These are phyloP conservation scores for Pisolithus albus DNA, from an alignment of 768 basidiomycete species.

Conservation along the genomic window DNA sequence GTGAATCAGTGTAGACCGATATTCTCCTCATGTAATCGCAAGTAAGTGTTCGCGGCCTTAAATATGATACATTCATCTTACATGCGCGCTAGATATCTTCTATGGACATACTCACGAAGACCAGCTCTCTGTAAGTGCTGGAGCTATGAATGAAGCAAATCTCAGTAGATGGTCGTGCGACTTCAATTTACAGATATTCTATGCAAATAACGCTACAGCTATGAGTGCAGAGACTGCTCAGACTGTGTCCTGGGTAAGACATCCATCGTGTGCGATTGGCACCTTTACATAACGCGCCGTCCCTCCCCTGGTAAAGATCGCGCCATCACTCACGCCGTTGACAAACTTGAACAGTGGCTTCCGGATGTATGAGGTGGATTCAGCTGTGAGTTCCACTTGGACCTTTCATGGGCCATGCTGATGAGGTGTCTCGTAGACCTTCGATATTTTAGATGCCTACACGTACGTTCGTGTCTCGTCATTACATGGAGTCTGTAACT, in stretches of 20 bases:
- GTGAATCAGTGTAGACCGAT: conserved; percentile 35
- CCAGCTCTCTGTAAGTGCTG: conserved; percentile 43
- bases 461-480: conserved; percentile 41
- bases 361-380: conserved; percentile 37
- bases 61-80: not conserved
- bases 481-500: no score
- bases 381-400: conserved; percentile 18
- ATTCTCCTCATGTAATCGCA: conserved; percentile 43
- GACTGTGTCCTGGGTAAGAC: conserved; percentile 40
- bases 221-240: conserved; percentile 49
- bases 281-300: not conserved
- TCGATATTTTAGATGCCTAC: conserved; percentile 68
- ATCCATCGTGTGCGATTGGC: not conserved
- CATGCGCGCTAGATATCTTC: conserved; percentile 45
- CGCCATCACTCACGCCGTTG: conserved; percentile 59
- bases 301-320: conserved; percentile 4
- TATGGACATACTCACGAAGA: conserved; percentile 73
- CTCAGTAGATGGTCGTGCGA: not conserved
- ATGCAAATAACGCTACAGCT: conserved; percentile 59
- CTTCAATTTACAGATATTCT: conserved; percentile 47
- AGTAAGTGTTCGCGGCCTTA: conserved; percentile 22
- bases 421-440: conserved; percentile 40
- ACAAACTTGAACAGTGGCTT: conserved; percentile 72
- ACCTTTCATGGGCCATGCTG: not conserved
- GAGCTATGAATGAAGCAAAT: not conserved